Percentiles rank a stretch among this genome's conserved stretches.
Evolutionary conservation across 2,329 filamentous ascomycete genomes (phyloP).

Genomic region (Penicillium sumatraense): DNA sequence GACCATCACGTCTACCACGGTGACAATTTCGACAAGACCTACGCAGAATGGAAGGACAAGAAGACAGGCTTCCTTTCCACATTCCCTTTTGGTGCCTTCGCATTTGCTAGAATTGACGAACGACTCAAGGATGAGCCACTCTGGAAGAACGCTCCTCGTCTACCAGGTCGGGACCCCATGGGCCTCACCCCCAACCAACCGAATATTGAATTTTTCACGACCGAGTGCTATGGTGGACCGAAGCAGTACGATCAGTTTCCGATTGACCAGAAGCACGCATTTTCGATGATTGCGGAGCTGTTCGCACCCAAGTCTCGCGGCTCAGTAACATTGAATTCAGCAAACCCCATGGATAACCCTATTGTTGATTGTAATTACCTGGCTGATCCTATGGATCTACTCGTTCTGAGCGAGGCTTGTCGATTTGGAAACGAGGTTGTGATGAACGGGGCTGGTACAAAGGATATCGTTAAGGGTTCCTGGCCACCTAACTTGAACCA

Average conservation of each 20-base stretch:
- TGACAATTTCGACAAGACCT: conserved; percentile 56
- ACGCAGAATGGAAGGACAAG: conserved; percentile 61
- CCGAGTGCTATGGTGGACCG: conserved; percentile 65
- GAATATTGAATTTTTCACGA: conserved; percentile 66
- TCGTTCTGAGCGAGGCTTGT: conserved; percentile 64
- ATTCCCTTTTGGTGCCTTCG: conserved; percentile 68
- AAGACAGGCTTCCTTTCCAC: conserved; percentile 63
- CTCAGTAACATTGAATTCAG: conserved; percentile 55
- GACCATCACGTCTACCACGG: conserved; percentile 63
- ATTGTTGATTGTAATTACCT: conserved; percentile 64
- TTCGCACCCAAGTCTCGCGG: conserved; percentile 64
- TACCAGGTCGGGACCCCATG: conserved; percentile 65
- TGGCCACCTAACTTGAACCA: conserved; percentile 61
- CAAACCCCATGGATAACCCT: conserved; percentile 57
- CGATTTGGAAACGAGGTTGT: conserved; percentile 65
- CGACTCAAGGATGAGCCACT: conserved; percentile 59
- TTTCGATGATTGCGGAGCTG: conserved; percentile 63
- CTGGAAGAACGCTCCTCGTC: conserved; percentile 57
- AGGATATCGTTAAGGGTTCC: conserved; percentile 62
- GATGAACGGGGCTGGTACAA: conserved; percentile 61
- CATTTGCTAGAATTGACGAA: conserved; percentile 65
- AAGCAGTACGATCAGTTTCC: conserved; percentile 62
- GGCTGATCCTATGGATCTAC: conserved; percentile 59
- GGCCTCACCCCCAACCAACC: conserved; percentile 61
- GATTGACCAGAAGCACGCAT: conserved; percentile 58